phyloP scores from a whole-genome alignment of 2,329 filamentous ascomycete genomes.

The Ophiostoma piceae region DNA sequence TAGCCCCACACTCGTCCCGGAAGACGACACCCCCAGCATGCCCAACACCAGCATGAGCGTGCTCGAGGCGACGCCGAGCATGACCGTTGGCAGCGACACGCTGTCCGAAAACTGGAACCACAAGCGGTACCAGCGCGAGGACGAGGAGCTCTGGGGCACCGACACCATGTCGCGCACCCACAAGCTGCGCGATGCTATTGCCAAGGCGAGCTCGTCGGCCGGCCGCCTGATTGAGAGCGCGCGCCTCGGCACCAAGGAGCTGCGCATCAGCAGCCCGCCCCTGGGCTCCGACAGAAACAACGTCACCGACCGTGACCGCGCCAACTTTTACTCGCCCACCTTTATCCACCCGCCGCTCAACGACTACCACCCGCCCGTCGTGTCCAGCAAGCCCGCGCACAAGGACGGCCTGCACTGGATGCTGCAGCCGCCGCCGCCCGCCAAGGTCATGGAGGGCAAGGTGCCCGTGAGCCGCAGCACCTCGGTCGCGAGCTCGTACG shows the following conservation, averaged over 20 bases:
- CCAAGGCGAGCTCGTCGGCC: constrained; percentile 51
- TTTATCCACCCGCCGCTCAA: constrained; percentile 67
- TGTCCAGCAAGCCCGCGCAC: constrained; percentile 66
- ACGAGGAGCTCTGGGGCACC: constrained; percentile 76
- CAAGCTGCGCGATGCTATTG: constrained; percentile 53
- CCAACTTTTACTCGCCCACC: constrained; percentile 54
- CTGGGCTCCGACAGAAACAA: background rate
- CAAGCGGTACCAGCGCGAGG: constrained; percentile 76
- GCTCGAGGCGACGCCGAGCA: constrained; percentile 32
- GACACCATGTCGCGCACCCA: constrained; percentile 51
- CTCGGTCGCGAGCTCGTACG: constrained; percentile 51
- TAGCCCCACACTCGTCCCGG: constrained; percentile 40
- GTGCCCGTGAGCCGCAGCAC: constrained; percentile 60
- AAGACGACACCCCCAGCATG: constrained; percentile 13
- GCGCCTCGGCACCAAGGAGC: constrained; percentile 44
- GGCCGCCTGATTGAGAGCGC: constrained; percentile 48
- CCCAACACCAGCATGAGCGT: constrained; percentile 44
- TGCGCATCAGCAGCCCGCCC: constrained; percentile 21
- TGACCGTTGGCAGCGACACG: constrained; percentile 33
- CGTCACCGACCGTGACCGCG: constrained; percentile 46
- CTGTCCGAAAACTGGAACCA: constrained; percentile 63
- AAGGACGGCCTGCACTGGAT: constrained; percentile 78
- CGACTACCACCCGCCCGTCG: constrained; percentile 78
- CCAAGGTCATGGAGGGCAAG: constrained; percentile 86
- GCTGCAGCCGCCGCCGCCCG: constrained; percentile 84